Base-by-base conservation (phyloP, 768 basidiomycete species). In the Phanerochaete sordida region DNA sequence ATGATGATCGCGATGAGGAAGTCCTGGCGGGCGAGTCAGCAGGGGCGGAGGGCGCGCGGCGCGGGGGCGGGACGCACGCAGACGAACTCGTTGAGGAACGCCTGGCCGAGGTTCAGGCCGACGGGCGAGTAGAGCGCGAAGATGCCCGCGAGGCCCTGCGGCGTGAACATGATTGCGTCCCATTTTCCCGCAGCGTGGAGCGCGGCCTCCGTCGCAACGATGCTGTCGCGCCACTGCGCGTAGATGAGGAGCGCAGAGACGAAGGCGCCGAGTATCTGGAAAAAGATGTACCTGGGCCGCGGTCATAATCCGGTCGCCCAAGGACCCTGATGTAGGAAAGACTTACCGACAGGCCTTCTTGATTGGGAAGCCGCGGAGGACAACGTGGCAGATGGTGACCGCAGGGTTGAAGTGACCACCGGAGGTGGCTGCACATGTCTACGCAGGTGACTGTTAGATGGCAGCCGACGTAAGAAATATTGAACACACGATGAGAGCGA, bases 231-330 rank as follows among this genome's bases (percentile, higher is more conserved):
- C 75, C 84, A 91, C 63, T 89, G 84, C 3, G 76, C 77, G 67
- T 90, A 90, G 50, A 86, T 68, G 52, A 85, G 62, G 43, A 87
- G 72, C 58, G 79, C 81, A 0, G 84, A 87, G 59, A 89, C 67
- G 61, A 84, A 87, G 21, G 79, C 83, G 9, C 88, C 89, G 3
- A 87, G 62, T 62, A 88, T 77, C 68, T 91, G 89, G 0, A 85
- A 80, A 11, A 79, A 45, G 62, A 90, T 85, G 56, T 67, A 69
- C 33, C 68, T 67, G 24, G 47, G 19, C n/a, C n/a, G 11, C 48
- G 5, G 6, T 5, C 6, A 26, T 43, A 56, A 8, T 45, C 55
- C 24, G 6, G 13, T 9, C 15, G 55, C 13, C 6, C 5, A n/a
- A n/a, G n/a, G n/a, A n/a, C 6, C 6, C 39, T 4, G 2, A 28